A percentile compares a stretch with the other conserved stretches of the same genome.
phyloP scores from a whole-genome alignment of 73 alveolate genomes.

The Tetrahymena thermophila region DNA sequence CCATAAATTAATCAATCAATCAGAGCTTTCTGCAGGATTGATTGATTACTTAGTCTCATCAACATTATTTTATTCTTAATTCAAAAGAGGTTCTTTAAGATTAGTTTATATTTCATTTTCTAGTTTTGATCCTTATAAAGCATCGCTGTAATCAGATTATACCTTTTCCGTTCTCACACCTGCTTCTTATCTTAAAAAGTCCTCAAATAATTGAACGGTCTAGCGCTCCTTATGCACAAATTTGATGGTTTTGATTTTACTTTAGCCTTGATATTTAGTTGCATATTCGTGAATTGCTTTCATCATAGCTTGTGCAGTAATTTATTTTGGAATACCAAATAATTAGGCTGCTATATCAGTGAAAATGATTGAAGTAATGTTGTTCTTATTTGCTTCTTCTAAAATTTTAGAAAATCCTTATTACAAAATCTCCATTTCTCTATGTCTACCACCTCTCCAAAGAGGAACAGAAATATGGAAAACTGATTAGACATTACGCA shows the following conservation, averaged over 20 bases:
- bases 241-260: background rate
- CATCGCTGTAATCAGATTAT: background rate
- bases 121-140: background rate
- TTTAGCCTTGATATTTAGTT: background rate
- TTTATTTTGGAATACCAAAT: background rate
- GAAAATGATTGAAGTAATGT: background rate
- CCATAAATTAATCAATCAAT: background rate
- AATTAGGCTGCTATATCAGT: background rate
- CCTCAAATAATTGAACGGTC: background rate
- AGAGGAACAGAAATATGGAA: background rate
- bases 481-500: background rate
- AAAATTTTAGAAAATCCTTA: background rate
- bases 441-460: background rate
- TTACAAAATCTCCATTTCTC: background rate
- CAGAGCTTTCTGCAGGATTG: background rate
- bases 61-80: background rate
- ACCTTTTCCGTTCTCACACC: background rate
- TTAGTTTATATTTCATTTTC: background rate
- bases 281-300: background rate
- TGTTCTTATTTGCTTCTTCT: background rate
- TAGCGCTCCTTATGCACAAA: background rate
- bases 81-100: background rate
- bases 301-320: background rate
- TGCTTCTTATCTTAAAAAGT: background rate
- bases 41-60: background rate